Percentiles rank a stretch among this genome's conserved stretches.
These are phyloP conservation scores for Podila epigama DNA, from an alignment of 192 early-diverging fungal species.

Conservation along the genomic window DNA sequence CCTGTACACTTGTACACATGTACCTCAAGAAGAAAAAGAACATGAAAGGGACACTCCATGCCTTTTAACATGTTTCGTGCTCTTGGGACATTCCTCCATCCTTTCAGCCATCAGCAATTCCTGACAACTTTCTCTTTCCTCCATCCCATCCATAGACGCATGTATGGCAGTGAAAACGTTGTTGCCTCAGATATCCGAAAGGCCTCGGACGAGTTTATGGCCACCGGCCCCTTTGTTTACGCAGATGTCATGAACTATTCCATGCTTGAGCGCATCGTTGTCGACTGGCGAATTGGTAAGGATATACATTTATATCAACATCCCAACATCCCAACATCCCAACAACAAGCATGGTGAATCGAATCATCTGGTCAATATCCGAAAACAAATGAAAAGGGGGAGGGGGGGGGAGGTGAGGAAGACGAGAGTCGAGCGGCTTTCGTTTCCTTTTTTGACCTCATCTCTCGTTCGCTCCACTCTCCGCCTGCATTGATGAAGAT, in stretches of 20 bases:
- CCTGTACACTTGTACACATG: neutral
- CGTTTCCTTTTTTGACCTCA: neutral
- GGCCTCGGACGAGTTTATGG: slow-evolving; percentile 55
- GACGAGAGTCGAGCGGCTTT: neutral
- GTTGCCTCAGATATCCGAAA: slow-evolving; percentile 72
- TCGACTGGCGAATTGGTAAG: slow-evolving; percentile 65
- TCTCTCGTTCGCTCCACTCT: neutral
- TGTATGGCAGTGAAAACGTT: slow-evolving; percentile 69
- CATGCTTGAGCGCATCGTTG: slow-evolving; percentile 67
- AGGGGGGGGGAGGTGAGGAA: neutral
- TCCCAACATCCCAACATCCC: neutral
- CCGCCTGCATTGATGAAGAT: neutral
- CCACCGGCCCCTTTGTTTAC: slow-evolving; percentile 67
- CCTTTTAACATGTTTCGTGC: slow-evolving; percentile 27
- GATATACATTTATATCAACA: neutral
- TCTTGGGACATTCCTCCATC: slow-evolving; percentile 18
- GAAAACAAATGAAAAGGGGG: neutral
- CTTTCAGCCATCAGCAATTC: neutral
- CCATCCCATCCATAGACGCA: slow-evolving; percentile 14
- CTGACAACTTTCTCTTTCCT: neutral
- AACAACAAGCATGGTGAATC: neutral
- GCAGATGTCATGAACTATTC: slow-evolving; percentile 72
- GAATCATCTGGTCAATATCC: neutral
- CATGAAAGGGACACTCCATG: too few relatives aligned
- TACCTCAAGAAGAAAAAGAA: neutral